phyloP scores from a whole-genome alignment of 768 basidiomycete species.

The Hebeloma cylindrosporum region DNA sequence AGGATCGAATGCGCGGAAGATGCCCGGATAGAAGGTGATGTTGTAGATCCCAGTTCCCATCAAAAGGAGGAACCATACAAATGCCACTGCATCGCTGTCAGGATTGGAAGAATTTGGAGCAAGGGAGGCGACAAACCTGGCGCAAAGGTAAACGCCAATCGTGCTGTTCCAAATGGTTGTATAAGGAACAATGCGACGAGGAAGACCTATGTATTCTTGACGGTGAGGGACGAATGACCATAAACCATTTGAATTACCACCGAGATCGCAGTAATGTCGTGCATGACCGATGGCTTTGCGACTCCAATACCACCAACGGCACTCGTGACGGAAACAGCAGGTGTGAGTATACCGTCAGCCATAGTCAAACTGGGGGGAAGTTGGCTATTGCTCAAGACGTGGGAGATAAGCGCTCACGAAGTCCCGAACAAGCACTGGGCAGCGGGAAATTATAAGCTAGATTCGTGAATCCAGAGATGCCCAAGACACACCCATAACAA shows the following conservation, averaged over 20 bases:
- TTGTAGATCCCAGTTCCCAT: constrained; percentile 58
- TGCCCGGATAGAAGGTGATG: constrained; percentile 50
- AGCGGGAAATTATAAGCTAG: not conserved
- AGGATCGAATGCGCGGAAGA: constrained; percentile 68
- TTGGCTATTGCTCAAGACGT: too few relatives aligned
- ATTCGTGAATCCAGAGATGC: not conserved
- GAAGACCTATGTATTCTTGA: constrained; percentile 38
- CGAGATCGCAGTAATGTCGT: constrained; percentile 56
- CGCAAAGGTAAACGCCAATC: too few relatives aligned
- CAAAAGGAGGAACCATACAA: constrained; percentile 56
- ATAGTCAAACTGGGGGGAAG: constrained; percentile 55
- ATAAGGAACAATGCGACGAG: constrained; percentile 55
- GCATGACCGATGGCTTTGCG: constrained; percentile 47
- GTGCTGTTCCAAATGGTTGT: constrained; percentile 60
- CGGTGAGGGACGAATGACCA: not conserved
- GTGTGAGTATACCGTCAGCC: constrained; percentile 68
- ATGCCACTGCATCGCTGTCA: constrained; percentile 49
- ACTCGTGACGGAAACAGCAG: constrained; percentile 67
- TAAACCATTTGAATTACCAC: constrained; percentile 39
- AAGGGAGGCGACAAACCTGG: too few relatives aligned
- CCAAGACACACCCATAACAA: constrained; percentile 49
- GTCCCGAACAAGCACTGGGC: constrained; percentile 61
- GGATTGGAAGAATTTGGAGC: too few relatives aligned
- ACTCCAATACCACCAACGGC: constrained; percentile 70
- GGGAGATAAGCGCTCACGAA: constrained; percentile 27